Conservation (phyloP, 257 asterid species). For the Salvia splendens region DNA sequence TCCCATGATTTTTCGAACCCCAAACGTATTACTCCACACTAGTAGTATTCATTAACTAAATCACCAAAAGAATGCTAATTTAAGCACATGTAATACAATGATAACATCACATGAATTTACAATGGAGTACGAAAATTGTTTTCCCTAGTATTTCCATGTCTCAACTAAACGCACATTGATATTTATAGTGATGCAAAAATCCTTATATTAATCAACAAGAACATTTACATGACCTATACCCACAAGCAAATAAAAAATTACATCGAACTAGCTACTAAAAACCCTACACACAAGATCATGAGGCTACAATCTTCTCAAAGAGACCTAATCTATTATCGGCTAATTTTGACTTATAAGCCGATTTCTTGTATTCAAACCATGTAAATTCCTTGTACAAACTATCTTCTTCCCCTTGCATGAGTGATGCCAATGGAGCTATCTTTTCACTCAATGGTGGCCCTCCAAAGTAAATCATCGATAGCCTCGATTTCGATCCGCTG, state of each 20-base stretch:
- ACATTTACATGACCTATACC: background rate
- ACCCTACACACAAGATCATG: conserved; percentile 10
- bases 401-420: conserved; percentile 49
- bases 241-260: background rate
- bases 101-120: no score
- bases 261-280: background rate
- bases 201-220: conserved; percentile 21
- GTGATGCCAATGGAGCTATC: conserved; percentile 60
- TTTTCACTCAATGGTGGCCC: conserved; percentile 69
- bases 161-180: background rate
- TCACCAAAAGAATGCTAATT: no score
- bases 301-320: conserved; percentile 57
- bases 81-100: no score
- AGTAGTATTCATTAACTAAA: no score
- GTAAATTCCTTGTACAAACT: conserved; percentile 68
- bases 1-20: no score
- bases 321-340: conserved; percentile 59
- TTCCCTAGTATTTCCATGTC: background rate
- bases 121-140: background rate
- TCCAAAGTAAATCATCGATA: conserved; percentile 72
- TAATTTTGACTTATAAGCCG: conserved; percentile 51
- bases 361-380: conserved; percentile 67
- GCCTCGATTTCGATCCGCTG: conserved; percentile 49
- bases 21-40: no score
- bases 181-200: background rate